These are phyloP conservation scores for Exophiala lecanii-corni DNA, from an alignment of 2,329 filamentous ascomycete species.

Conservation along the genomic window DNA sequence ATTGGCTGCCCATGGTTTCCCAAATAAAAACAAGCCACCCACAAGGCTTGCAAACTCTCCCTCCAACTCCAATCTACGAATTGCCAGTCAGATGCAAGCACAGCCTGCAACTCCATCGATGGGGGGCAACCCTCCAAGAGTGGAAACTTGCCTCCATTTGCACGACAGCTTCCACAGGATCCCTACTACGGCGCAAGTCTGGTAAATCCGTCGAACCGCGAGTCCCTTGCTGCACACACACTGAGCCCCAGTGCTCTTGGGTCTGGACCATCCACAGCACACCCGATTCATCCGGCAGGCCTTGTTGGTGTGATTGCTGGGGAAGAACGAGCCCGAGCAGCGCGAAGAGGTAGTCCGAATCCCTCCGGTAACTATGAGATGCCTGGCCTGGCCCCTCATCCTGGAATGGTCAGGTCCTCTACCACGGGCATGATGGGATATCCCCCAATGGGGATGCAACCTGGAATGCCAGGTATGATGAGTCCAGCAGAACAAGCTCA, in stretches of 20 bases:
- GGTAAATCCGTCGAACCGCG: constrained; percentile 66
- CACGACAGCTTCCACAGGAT: constrained; percentile 74
- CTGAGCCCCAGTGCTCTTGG: constrained; percentile 7
- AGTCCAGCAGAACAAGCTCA: constrained; percentile 67
- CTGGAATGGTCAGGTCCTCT: constrained; percentile 35
- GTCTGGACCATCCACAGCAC: constrained; percentile 23
- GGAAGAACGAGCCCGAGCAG: constrained; percentile 73
- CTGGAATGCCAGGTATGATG: constrained; percentile 34
- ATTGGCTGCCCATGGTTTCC: constrained; percentile 83
- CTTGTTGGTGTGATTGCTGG: constrained; percentile 83
- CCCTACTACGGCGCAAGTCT: constrained; percentile 78
- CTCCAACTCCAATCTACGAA: constrained; percentile 64
- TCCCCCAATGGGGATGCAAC: constrained; percentile 17
- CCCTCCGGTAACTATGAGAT: constrained; percentile 43
- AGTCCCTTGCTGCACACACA: constrained; percentile 67
- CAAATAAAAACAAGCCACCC: constrained; percentile 70
- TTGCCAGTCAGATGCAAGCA: constrained; percentile 26
- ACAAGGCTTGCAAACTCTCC: constrained; percentile 59
- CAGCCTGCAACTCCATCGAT: constrained; percentile 56
- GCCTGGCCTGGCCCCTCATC: constrained; percentile 27
- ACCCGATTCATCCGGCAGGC: constrained; percentile 61
- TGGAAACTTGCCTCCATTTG: constrained; percentile 70
- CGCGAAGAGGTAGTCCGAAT: constrained; percentile 74
- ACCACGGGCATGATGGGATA: constrained; percentile 32
- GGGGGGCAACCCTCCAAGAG: constrained; percentile 37